Conservation (phyloP, 1,284 basidiomycete genomes). For the Tilletia setariae region DNA sequence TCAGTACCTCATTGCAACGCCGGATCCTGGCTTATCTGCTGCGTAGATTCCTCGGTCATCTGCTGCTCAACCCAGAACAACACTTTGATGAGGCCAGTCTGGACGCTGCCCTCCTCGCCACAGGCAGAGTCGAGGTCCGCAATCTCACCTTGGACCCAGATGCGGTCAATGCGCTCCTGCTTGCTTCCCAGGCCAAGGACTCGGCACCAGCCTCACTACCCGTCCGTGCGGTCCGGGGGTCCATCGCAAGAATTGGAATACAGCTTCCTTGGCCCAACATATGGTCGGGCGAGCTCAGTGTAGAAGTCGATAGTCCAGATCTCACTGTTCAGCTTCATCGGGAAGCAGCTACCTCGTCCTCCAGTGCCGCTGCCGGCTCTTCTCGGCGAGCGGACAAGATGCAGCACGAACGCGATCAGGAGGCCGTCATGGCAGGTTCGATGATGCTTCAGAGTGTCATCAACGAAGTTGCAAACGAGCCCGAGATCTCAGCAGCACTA, state of each 20-base stretch:
- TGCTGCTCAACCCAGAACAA: slow-evolving; percentile 67
- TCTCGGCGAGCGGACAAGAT: slow-evolving; percentile 23
- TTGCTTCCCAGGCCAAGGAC: slow-evolving; percentile 26
- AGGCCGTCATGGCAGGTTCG: slow-evolving; percentile 37
- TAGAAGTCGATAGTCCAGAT: slow-evolving; percentile 23
- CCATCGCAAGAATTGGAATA: slow-evolving; percentile 34
- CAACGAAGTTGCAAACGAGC: slow-evolving; percentile 12
- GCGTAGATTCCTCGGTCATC: slow-evolving; percentile 75
- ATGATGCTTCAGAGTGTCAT: slow-evolving; percentile 19
- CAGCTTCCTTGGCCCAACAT: slow-evolving; percentile 42
- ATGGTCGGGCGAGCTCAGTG: slow-evolving; percentile 34
- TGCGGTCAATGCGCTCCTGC: slow-evolving; percentile 58
- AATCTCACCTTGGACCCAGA: slow-evolving; percentile 74
- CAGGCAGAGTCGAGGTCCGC: slow-evolving; percentile 79
- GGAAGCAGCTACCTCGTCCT: slow-evolving; percentile 21
- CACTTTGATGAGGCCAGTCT: slow-evolving; percentile 8
- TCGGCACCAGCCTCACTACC: slow-evolving; percentile 56
- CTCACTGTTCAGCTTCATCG: slow-evolving; percentile 17
- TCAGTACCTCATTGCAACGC: slow-evolving; percentile 79
- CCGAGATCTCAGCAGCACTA: slow-evolving; percentile 12
- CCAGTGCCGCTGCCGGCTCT: slow-evolving; percentile 26
- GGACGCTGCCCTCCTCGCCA: slow-evolving; percentile 85
- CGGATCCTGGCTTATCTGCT: slow-evolving; percentile 85
- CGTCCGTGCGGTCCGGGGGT: slow-evolving; percentile 68
- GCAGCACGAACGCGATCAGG: slow-evolving; percentile 29